Conservation (phyloP, 495 filamentous ascomycete genomes). For the Lophiotrema nucula region DNA sequence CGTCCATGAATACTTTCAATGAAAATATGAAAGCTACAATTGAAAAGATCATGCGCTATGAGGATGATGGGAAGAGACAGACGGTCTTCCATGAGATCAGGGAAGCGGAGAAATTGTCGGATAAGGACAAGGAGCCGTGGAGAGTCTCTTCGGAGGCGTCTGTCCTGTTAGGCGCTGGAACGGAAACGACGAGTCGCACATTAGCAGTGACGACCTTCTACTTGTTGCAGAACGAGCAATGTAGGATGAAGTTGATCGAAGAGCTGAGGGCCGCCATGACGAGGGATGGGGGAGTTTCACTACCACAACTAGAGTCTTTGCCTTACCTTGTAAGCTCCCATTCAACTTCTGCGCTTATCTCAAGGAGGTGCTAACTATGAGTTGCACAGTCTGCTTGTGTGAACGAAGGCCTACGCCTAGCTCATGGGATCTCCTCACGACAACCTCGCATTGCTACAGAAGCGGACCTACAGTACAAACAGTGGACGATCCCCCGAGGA, state of each 20-base stretch:
- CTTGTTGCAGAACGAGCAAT: neutral
- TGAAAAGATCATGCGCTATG: neutral
- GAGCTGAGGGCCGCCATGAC: neutral
- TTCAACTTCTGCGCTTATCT: too few relatives aligned
- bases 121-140: neutral
- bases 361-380: too few relatives aligned
- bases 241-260: neutral
- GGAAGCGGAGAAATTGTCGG: neutral
- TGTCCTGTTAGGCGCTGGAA: conserved; percentile 1
- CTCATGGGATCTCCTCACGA: neutral
- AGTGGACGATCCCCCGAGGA: conserved; percentile 14
- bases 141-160: neutral
- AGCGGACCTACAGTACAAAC: conserved; percentile 6
- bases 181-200: conserved; percentile 2
- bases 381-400: neutral
- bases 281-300: neutral
- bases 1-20: neutral
- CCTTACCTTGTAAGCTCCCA: conserved; percentile 1
- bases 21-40: neutral
- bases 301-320: neutral
- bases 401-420: conserved; percentile 1
- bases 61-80: neutral
- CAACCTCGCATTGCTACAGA: neutral
- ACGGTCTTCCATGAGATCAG: conserved; percentile 4
- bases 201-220: neutral